Percentiles rank a stretch among this genome's conserved stretches.
These are phyloP conservation scores for Lichtheimia corymbifera DNA, from an alignment of 371 early-diverging fungal genomes.

Conservation along the genomic window DNA sequence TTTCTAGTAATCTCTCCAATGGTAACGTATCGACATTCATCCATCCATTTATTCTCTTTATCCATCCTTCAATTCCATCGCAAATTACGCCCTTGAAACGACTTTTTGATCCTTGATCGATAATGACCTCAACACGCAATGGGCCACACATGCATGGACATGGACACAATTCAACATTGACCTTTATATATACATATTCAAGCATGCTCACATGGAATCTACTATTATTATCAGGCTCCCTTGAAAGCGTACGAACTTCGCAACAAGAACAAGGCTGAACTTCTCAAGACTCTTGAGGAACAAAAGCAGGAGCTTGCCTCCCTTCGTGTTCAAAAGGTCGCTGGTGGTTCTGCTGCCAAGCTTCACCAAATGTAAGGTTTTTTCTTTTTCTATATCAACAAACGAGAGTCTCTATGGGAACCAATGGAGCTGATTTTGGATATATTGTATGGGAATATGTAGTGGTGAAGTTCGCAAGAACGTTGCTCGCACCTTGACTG, in stretches of 20 bases:
- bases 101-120: no score
- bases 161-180: no score
- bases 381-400: not conserved
- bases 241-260: conserved; percentile 92
- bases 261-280: conserved; percentile 87
- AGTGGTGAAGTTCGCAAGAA: conserved; percentile 85
- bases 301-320: conserved; percentile 90
- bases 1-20: conserved; percentile 1
- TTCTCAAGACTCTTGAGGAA: conserved; percentile 84
- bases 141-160: no score
- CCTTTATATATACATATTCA: not conserved
- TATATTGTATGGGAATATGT: not conserved
- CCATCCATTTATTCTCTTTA: conserved; percentile 14
- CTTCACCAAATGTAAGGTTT: conserved; percentile 76
- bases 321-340: conserved; percentile 90
- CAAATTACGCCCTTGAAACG: no score
- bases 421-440: no score
- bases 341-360: conserved; percentile 74
- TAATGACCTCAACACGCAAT: no score
- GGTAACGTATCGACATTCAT: conserved; percentile 11
- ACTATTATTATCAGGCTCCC: conserved; percentile 56
- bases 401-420: not conserved
- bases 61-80: conserved; percentile 1
- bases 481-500: conserved; percentile 91
- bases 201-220: not conserved